These are phyloP conservation scores for Talaromyces sp. DNA, from an alignment of 2,329 filamentous ascomycete species.

Conservation along the genomic window DNA sequence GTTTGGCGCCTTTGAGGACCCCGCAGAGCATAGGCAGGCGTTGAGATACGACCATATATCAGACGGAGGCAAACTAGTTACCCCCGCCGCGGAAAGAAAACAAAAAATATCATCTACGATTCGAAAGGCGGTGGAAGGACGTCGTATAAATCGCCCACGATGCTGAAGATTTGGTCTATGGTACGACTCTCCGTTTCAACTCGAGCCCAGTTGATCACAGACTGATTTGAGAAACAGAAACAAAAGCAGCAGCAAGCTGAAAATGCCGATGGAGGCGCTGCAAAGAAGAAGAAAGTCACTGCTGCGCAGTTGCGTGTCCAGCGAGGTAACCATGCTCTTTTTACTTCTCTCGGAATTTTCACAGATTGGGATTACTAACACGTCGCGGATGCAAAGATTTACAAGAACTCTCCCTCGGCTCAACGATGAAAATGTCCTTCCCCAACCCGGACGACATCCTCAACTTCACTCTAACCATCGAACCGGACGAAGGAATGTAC, in stretches of 20 bases:
- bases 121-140: background rate
- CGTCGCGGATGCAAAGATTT: conserved; percentile 32
- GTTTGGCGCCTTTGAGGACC: background rate
- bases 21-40: background rate
- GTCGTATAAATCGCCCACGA: background rate
- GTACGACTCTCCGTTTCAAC: background rate
- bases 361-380: background rate
- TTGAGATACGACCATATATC: background rate
- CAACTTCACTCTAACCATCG: conserved; percentile 50
- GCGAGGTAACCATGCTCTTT: conserved; percentile 65
- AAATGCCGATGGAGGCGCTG: conserved; percentile 76
- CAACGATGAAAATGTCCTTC: conserved; percentile 58
- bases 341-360: background rate
- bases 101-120: background rate
- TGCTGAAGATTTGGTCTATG: conserved; percentile 11
- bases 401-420: conserved; percentile 50
- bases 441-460: conserved; percentile 57
- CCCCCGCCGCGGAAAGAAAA: background rate
- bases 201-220: background rate
- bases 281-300: conserved; percentile 98
- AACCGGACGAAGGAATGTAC: conserved; percentile 67
- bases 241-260: conserved; percentile 97
- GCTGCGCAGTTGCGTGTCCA: conserved; percentile 92
- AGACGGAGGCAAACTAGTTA: background rate
- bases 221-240: conserved; percentile 28